Evolutionary conservation across 805 yeast species (phyloP), one percentile per base, ranked within the genome.

Genomic region (Nakazawaea wickerhamii): DNA sequence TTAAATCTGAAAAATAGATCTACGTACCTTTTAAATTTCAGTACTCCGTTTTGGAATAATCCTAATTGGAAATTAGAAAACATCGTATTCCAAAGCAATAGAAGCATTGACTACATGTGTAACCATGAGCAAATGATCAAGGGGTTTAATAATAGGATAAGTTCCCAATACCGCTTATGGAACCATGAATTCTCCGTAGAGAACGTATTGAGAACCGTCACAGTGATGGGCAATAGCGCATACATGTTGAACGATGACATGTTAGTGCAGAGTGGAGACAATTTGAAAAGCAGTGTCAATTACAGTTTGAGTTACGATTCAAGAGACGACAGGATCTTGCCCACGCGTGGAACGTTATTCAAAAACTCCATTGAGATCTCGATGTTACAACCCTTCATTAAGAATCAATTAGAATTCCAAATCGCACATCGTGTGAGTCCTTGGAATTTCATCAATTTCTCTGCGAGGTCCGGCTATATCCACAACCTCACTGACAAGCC

Each of bases 101-200:
- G 77, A 45, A 61, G 58, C 38, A 59, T 71, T 21, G 81, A 77
- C 48, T 74, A 70, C 67, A 57, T 76, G 21, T 64, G 68, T 21
- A 56, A 50, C 36, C 65, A 75, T 43, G 74, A 70, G 25, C 73
- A 72, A 35, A 53, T 52, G 1, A 55, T 68, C 9, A 60, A 60
- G 31, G 81, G 81, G 1, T 35, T 70, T 15, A 65, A 71, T 3
- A 61, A 62, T 21, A 71, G 67, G 40, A 18, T 75, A 1, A 51
- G 61, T 27, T 66, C 75, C 2, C 65, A 65, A 25, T 47, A 54
- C 20, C 44, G 46, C 8, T 46, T 48, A 4, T 20, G 65, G 25
- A 70, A 75, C 45, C 83, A 77, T 50, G 84, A 79, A 46, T 40
- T 78, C 5, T 61, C 64, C 2, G 46, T 65, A 14, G 79, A 74